Evolutionary conservation across 2,329 filamentous ascomycete genomes (phyloP).

Genomic region (Paraphoma chrysanthemicola): DNA sequence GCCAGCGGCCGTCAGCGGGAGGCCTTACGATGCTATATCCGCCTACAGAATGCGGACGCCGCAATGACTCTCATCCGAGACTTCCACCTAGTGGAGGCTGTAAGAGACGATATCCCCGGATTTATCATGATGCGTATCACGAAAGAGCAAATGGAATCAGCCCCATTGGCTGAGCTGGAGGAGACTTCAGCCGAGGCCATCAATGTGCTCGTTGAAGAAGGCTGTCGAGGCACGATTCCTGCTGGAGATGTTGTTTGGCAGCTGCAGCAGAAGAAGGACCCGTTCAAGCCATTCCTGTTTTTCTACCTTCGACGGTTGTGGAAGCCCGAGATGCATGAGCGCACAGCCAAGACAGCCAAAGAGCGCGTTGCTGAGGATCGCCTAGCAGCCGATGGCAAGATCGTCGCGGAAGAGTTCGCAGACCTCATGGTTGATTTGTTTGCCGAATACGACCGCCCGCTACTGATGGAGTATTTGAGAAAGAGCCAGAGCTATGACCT

Average conservation of each 20-base stretch:
- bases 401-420: conserved; percentile 83
- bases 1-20: conserved; percentile 82
- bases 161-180: conserved; percentile 74
- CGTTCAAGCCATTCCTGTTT: conserved; percentile 77
- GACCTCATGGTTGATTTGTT: conserved; percentile 88
- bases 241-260: conserved; percentile 81
- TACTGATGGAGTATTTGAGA: conserved; percentile 88
- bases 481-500: conserved; percentile 88
- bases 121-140: conserved; percentile 89
- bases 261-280: conserved; percentile 61
- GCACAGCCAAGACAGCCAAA: conserved; percentile 44
- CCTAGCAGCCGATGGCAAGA: conserved; percentile 63
- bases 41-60: conserved; percentile 87
- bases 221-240: conserved; percentile 83
- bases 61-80: conserved; percentile 87
- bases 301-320: conserved; percentile 91
- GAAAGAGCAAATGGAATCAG: conserved; percentile 69
- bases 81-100: conserved; percentile 86
- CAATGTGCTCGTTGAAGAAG: conserved; percentile 85
- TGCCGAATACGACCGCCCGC: conserved; percentile 77
- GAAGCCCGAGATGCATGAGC: conserved; percentile 71
- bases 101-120: conserved; percentile 87
- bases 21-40: conserved; percentile 87
- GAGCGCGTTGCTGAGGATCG: conserved; percentile 50
- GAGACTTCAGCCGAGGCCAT: conserved; percentile 84